Evolutionary conservation across 345 rosid species (phyloP), one percentile per base, ranked within the genome.

Genomic region (Geranium brycei): DNA sequence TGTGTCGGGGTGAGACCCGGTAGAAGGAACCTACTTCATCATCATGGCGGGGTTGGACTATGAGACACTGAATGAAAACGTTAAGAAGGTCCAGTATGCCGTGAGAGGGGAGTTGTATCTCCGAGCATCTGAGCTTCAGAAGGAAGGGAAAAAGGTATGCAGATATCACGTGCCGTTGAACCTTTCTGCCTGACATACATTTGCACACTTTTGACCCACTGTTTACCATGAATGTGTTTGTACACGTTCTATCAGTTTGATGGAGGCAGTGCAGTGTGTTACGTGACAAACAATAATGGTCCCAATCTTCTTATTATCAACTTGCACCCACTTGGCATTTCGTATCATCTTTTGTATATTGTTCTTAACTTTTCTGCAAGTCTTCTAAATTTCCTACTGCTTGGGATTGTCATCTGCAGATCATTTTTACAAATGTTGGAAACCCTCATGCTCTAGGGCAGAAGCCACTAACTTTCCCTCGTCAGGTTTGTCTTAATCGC

Each of bases 401-500:
- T 55, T 62, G 12, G 1, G 70, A 7, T 66, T 76, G 40, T 28
- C 66, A 38, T 70, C 58, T 58, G 69, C 81, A 93, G 99, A 93
- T 93, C 69, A 86, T 93, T 71, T 93, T 93, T 79, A 93, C 99
- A 60, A 93, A 93, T 77, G 97, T 93, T 60, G 99, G 99, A 70
- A 90, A 93, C 68, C 99, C 99, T 76, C 99, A 93, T 76, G 99
- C 99, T 68, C 79, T 90, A 51, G 97, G 97, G 67, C 99, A 93
- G 85, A 93, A 84, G 84, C 99, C 96, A 1, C 62, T 93, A 71
- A 87, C 86, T 57, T 93, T 93, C 67, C 91, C 99, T 75, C 97
- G 97, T 23, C 99, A 93, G 91, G 99, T 87, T 38, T 0, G 23
- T 51, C 28, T 35, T 51, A 3, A 40, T 35, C 17, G 38, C 61